Conservation (phyloP, 2,329 filamentous ascomycete species). For the Calonectria honghensis region DNA sequence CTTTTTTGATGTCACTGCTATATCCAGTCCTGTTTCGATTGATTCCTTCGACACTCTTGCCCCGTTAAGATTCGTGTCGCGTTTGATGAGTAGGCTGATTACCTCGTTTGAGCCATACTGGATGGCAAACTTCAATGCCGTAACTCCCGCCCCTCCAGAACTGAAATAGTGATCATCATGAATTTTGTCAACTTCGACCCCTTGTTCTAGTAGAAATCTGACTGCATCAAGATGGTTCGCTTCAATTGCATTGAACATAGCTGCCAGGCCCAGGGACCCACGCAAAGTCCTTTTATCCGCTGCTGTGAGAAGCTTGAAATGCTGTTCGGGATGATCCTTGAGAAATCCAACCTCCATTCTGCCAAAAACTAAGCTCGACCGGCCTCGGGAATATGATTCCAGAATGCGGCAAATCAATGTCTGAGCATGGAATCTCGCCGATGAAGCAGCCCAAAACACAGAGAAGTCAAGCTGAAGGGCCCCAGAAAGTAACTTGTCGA, state of each 20-base stretch:
- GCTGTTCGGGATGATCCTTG: not conserved
- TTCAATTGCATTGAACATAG: not conserved
- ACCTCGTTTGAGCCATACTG: not conserved
- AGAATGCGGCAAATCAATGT: not conserved
- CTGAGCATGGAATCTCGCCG: not conserved
- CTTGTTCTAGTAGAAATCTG: not conserved
- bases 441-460: not conserved
- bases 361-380: no score
- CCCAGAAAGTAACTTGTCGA: not conserved
- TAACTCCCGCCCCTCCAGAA: rapidly evolving
- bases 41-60: not conserved
- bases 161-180: not conserved
- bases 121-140: not conserved
- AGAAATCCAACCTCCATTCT: not conserved
- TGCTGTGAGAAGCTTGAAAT: not conserved
- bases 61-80: not conserved
- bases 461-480: not conserved
- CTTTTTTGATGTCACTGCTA: no score
- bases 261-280: not conserved
- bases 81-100: not conserved
- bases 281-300: not conserved
- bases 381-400: no score
- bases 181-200: not conserved
- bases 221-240: not conserved
- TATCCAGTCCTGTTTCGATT: not conserved